Evolutionary conservation across 768 basidiomycete species (phyloP).

Genomic region (Lentinula boryana): DNA sequence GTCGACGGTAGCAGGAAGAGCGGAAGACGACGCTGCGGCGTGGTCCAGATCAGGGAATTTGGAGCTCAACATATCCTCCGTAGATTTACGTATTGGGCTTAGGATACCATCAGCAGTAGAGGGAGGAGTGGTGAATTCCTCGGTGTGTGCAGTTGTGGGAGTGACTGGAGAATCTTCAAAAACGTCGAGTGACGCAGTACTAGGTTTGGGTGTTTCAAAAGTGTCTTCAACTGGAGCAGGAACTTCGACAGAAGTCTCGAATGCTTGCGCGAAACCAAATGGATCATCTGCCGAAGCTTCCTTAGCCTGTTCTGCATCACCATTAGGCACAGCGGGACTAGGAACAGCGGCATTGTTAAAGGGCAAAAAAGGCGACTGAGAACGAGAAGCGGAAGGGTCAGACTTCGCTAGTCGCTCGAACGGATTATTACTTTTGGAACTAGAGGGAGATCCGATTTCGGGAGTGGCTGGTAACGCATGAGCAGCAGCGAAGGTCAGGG

Average conservation of each 20-base stretch:
- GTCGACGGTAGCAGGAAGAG: neutral
- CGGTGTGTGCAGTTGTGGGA: slow-evolving; percentile 34
- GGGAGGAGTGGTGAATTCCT: slow-evolving; percentile 59
- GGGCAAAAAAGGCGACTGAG: slow-evolving; percentile 58
- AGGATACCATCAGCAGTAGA: slow-evolving; percentile 27
- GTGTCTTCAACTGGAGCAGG: neutral
- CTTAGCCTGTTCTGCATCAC: slow-evolving; percentile 9
- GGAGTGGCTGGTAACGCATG: slow-evolving; percentile 72
- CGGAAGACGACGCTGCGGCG: slow-evolving; percentile 8
- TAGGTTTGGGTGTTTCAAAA: slow-evolving; percentile 12
- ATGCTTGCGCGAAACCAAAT: slow-evolving; percentile 42
- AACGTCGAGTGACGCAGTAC: slow-evolving; percentile 10
- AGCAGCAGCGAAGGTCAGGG: slow-evolving; percentile 55
- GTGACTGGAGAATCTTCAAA: slow-evolving; percentile 11
- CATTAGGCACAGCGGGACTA: slow-evolving; percentile 26
- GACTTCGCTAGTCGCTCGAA: slow-evolving; percentile 69
- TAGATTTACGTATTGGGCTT: slow-evolving; percentile 19
- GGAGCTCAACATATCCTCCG: slow-evolving; percentile 29
- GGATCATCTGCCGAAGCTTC: slow-evolving; percentile 31
- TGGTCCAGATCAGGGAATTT: slow-evolving; percentile 34
- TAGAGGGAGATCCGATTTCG: slow-evolving; percentile 41
- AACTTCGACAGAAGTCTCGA: slow-evolving; percentile 14
- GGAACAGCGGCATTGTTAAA: slow-evolving; percentile 34
- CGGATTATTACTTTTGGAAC: slow-evolving; percentile 81
- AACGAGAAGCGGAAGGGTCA: slow-evolving; percentile 31